A percentile compares a stretch with the other conserved stretches of the same genome.
These are phyloP conservation scores for Wickerhamia fluorescens DNA, from an alignment of 805 yeast genomes.

Conservation along the genomic window DNA sequence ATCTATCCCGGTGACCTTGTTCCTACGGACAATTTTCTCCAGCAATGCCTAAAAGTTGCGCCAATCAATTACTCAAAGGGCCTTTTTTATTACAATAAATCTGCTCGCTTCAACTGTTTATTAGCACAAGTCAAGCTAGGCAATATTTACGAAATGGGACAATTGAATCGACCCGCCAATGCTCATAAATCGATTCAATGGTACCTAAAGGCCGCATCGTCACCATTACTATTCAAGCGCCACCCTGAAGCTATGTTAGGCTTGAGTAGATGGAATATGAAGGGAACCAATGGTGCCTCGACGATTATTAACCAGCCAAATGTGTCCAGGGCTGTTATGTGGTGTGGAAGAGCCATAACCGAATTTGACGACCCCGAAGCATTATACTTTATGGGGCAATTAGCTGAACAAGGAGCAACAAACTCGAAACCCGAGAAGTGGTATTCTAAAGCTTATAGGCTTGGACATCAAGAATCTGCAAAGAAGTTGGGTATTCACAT, in stretches of 20 bases:
- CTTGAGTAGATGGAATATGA: conserved; percentile 33
- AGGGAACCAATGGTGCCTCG: conserved; percentile 26
- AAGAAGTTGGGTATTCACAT: no score
- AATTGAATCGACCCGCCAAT: conserved; percentile 32
- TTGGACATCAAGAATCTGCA: conserved; percentile 27
- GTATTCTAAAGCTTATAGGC: conserved; percentile 27
- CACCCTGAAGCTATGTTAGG: conserved; percentile 43
- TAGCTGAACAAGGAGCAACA: conserved; percentile 30
- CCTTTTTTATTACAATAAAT: conserved; percentile 33
- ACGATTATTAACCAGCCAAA: conserved; percentile 31
- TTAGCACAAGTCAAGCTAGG: conserved; percentile 37
- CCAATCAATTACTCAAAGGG: conserved; percentile 39
- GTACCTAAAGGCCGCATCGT: conserved; percentile 35
- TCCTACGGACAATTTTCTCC: conserved; percentile 29
- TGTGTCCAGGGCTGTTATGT: conserved; percentile 31
- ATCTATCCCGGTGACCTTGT: conserved; percentile 37
- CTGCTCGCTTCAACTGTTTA: conserved; percentile 34
- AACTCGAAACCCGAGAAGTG: conserved; percentile 21
- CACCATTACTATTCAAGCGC: conserved; percentile 32
- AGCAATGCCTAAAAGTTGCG: conserved; percentile 25
- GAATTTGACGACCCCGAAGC: conserved; percentile 35
- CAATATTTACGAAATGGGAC: conserved; percentile 36
- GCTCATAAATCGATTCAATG: conserved; percentile 38
- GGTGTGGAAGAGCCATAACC: conserved; percentile 38
- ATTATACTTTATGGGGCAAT: conserved; percentile 31